phyloP scores from a whole-genome alignment of 225 moss, liverwort and hornwort genomes.

The Sphagnum contortum region DNA sequence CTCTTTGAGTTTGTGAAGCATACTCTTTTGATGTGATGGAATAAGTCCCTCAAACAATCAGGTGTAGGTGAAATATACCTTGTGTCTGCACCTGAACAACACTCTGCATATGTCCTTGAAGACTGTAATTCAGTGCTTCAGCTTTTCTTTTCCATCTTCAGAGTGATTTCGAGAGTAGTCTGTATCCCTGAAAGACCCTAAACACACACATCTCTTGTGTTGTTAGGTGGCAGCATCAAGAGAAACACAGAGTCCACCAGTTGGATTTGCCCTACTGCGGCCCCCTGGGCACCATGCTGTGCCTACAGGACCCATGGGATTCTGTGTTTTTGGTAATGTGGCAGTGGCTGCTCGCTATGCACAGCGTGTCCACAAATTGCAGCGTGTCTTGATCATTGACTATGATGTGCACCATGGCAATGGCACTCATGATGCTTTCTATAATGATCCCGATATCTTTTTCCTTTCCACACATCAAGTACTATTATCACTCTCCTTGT shows the following conservation, averaged over 20 bases:
- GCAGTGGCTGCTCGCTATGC: slow-evolving; percentile 91
- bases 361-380: slow-evolving; percentile 73
- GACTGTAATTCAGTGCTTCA: too few species aligned
- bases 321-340: slow-evolving; percentile 94
- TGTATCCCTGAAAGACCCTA: too few species aligned
- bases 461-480: slow-evolving; percentile 93
- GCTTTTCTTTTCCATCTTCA: not conserved
- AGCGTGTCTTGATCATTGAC: slow-evolving; percentile 82
- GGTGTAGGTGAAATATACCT: too few species aligned
- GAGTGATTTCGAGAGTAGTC: too few species aligned
- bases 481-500: not conserved
- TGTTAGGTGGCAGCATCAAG: slow-evolving; percentile 59
- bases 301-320: slow-evolving; percentile 84
- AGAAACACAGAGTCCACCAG: slow-evolving; percentile 73
- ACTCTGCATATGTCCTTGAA: too few species aligned
- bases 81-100: too few species aligned
- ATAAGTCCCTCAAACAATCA: too few species aligned
- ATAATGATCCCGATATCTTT: slow-evolving; percentile 67
- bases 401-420: slow-evolving; percentile 98
- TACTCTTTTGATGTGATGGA: too few species aligned
- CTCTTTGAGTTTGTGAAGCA: too few species aligned
- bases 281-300: slow-evolving; percentile 98
- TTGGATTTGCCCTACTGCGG: slow-evolving; percentile 84
- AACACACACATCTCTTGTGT: not conserved
- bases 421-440: slow-evolving; percentile 86